These are phyloP conservation scores for Anthostomella pinea DNA, from an alignment of 2,329 filamentous ascomycete genomes.

Conservation along the genomic window DNA sequence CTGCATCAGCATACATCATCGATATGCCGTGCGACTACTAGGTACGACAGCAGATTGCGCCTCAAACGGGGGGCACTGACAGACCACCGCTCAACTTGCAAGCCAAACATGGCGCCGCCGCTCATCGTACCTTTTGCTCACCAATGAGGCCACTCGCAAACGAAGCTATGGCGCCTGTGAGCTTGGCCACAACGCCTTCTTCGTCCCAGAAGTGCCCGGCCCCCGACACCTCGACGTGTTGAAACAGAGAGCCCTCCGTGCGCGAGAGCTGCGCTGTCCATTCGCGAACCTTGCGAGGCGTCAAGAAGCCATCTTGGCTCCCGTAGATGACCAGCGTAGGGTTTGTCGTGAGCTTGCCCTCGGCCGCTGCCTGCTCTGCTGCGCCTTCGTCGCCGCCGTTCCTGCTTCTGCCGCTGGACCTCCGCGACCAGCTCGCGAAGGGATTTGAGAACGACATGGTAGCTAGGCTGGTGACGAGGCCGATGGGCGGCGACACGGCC, in stretches of 20 bases:
- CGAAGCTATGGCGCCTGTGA: slow-evolving; percentile 10
- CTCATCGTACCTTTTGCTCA: neutral
- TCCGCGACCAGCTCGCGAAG: slow-evolving; percentile 20
- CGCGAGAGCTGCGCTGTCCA: slow-evolving; percentile 61
- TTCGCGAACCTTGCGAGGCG: slow-evolving; percentile 57
- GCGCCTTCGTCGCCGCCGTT: slow-evolving; percentile 6
- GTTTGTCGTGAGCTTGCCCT: slow-evolving; percentile 55
- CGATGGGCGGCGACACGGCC: slow-evolving; percentile 65
- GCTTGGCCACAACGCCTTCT: slow-evolving; percentile 40
- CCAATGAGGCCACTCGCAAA: slow-evolving; percentile 9
- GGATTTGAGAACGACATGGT: slow-evolving; percentile 54
- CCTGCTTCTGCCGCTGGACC: slow-evolving; percentile 10
- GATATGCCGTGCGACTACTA: too few species aligned
- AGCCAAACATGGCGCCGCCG: too few species aligned
- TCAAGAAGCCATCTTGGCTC: slow-evolving; percentile 70
- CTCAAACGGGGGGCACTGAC: too few species aligned
- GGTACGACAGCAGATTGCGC: too few species aligned
- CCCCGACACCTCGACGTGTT: slow-evolving; percentile 44
- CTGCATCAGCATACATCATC: too few species aligned
- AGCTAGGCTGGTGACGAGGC: slow-evolving; percentile 57
- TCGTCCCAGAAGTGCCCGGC: slow-evolving; percentile 66
- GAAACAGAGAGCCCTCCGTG: slow-evolving; percentile 43
- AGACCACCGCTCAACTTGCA: too few species aligned
- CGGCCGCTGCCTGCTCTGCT: slow-evolving; percentile 31
- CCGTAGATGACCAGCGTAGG: slow-evolving; percentile 72